These are phyloP conservation scores for Acacia acuminata DNA, from an alignment of 306 rosid genomes.

Conservation along the genomic window DNA sequence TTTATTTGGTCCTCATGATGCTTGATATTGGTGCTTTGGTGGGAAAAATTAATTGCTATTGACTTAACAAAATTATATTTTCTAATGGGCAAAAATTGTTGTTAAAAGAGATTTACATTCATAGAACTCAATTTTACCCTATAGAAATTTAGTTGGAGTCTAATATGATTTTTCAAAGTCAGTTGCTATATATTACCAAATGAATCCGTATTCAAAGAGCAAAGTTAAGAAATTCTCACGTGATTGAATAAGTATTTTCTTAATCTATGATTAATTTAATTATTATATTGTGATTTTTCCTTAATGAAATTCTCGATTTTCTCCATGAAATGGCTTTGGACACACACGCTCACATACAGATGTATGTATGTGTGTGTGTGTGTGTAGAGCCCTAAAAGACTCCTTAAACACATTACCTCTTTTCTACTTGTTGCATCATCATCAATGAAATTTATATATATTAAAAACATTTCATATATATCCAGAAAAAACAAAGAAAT, in stretches of 20 bases:
- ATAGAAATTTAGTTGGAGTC: too few species aligned
- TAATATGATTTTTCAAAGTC: too few species aligned
- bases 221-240: neutral
- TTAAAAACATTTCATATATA: neutral
- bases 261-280: too few species aligned
- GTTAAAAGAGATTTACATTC: too few species aligned
- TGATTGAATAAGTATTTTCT: too few species aligned
- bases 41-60: neutral
- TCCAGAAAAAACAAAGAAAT: neutral
- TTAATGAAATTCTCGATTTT: too few species aligned
- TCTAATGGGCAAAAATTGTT: neutral
- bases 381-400: too few species aligned
- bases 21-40: neutral
- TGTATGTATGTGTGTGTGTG: too few species aligned
- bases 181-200: too few species aligned
- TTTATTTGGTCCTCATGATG: neutral
- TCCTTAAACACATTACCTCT: too few species aligned
- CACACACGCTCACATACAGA: rapidly evolving
- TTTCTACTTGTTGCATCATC: neutral
- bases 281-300: neutral
- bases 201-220: too few species aligned
- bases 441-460: neutral
- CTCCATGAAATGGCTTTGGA: neutral
- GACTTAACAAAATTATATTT: neutral
- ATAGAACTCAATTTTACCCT: too few species aligned